Evolutionary conservation across 805 yeast species (phyloP).

Genomic region (Sugiyamaella marilandica): DNA sequence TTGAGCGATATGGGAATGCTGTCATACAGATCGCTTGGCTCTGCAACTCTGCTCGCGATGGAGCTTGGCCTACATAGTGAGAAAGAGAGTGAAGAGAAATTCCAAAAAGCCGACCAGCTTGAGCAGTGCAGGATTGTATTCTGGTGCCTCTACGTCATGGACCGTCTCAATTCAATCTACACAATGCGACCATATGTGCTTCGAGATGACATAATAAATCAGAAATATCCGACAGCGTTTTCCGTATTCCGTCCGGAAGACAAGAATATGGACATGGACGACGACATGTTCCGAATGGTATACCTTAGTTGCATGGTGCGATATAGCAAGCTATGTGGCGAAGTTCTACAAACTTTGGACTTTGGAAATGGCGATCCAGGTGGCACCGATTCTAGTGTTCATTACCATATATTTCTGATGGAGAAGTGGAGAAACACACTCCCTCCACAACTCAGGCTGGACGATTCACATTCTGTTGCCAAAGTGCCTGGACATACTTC

Average conservation of each 20-base stretch:
- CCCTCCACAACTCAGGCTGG: constrained; percentile 14
- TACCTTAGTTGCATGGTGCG: constrained; percentile 21
- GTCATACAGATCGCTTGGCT: constrained; percentile 23
- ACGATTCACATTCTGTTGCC: neutral
- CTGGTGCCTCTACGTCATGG: constrained; percentile 25
- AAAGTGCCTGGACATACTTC: neutral
- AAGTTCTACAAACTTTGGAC: constrained; percentile 11
- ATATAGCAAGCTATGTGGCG: constrained; percentile 18
- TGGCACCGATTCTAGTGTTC: constrained; percentile 10
- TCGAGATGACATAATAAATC: constrained; percentile 23
- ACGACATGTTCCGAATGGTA: constrained; percentile 15
- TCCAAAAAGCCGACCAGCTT: constrained; percentile 13
- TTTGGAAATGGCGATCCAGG: constrained; percentile 11
- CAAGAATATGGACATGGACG: constrained; percentile 11
- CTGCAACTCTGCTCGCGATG: constrained; percentile 18
- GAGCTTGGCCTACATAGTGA: constrained; percentile 24
- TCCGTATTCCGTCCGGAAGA: constrained; percentile 1
- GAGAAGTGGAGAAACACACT: constrained; percentile 17
- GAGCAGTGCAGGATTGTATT: constrained; percentile 20
- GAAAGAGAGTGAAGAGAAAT: constrained; percentile 14
- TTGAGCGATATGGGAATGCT: constrained; percentile 22
- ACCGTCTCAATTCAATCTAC: constrained; percentile 21
- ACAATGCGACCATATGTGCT: constrained; percentile 22
- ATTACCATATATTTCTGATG: constrained; percentile 11
- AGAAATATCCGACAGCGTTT: constrained; percentile 1